Conservation (phyloP, 148 eudicot genomes). For the Rhododendron williamsianum region DNA sequence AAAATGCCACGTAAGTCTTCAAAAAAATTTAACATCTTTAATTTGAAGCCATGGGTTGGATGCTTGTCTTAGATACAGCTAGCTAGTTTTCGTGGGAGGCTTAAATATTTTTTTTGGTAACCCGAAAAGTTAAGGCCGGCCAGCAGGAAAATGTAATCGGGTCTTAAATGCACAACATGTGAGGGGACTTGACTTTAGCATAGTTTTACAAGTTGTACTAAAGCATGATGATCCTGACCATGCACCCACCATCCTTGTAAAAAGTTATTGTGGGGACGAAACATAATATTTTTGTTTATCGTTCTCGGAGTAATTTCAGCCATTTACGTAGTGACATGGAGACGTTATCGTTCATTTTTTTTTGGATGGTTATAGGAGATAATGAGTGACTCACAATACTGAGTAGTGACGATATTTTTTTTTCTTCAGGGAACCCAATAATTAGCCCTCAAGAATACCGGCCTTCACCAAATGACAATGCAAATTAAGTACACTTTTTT, state of each 20-base stretch:
- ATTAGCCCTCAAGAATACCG: background rate
- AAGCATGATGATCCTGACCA: background rate
- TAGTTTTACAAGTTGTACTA: background rate
- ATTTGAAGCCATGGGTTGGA: too few species aligned
- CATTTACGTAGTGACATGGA: too few species aligned
- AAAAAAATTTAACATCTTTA: too few species aligned
- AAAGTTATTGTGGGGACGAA: too few species aligned
- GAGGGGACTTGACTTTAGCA: slow-evolving; percentile 8
- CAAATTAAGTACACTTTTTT: background rate
- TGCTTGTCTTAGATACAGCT: background rate
- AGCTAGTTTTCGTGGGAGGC: background rate
- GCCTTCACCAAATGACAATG: background rate
- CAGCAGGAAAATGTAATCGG: slow-evolving; percentile 8
- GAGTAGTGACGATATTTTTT: too few species aligned
- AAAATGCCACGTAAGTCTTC: too few species aligned
- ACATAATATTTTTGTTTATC: too few species aligned
- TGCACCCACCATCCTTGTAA: background rate
- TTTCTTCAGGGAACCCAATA: background rate
- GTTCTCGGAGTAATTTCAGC: too few species aligned
- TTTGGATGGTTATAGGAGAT: too few species aligned
- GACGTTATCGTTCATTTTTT: too few species aligned
- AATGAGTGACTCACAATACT: too few species aligned
- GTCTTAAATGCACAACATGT: slow-evolving; percentile 20
- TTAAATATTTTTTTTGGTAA: background rate
- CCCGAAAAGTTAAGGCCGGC: background rate